Percentiles rank a stretch among this genome's conserved stretches.
These are phyloP conservation scores for Calonectria henricotiae DNA, from an alignment of 2,329 filamentous ascomycete species.

Conservation along the genomic window DNA sequence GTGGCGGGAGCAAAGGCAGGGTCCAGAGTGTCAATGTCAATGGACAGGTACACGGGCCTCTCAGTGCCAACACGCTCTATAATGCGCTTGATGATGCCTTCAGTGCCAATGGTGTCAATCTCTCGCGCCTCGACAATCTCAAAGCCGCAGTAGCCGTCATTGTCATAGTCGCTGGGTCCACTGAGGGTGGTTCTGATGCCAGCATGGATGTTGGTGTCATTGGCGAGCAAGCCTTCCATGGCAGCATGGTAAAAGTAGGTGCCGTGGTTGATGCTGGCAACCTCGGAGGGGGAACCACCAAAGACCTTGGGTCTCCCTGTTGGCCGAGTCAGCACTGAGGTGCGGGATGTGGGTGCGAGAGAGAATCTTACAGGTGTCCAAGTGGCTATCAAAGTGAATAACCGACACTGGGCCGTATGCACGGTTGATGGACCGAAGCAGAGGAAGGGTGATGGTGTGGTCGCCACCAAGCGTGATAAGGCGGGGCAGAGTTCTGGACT, in stretches of 20 bases:
- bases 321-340: conserved; percentile 33
- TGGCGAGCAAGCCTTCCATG: conserved; percentile 83
- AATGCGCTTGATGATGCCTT: conserved; percentile 86
- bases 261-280: conserved; percentile 87
- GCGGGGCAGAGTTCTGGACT: conserved; percentile 83
- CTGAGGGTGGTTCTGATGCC: conserved; percentile 88
- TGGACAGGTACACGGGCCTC: conserved; percentile 84
- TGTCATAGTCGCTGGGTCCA: conserved; percentile 79
- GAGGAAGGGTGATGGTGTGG: conserved; percentile 75
- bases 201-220: conserved; percentile 90
- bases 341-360: neutral
- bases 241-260: conserved; percentile 91
- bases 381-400: conserved; percentile 76
- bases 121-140: conserved; percentile 82
- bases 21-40: conserved; percentile 89
- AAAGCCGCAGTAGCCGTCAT: conserved; percentile 83
- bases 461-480: conserved; percentile 83
- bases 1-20: conserved; percentile 85
- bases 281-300: conserved; percentile 83
- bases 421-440: conserved; percentile 73
- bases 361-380: conserved; percentile 75
- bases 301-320: conserved; percentile 89
- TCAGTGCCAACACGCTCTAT: conserved; percentile 80
- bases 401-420: conserved; percentile 75
- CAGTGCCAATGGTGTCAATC: conserved; percentile 69